Conservation (phyloP, 2,329 filamentous ascomycete species). For the Claviceps quebecensis region DNA sequence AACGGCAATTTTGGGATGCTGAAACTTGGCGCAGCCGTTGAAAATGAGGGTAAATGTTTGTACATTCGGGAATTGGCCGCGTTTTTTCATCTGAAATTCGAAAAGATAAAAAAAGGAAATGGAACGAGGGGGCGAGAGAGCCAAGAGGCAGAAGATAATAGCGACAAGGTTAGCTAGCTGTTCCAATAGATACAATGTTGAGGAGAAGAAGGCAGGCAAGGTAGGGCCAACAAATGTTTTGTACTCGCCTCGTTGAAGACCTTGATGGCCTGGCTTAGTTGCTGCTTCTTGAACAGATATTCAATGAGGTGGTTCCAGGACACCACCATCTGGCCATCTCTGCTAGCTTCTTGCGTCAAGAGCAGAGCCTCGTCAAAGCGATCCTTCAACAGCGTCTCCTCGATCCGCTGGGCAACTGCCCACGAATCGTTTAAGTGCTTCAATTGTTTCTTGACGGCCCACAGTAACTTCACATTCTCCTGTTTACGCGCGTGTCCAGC, state of each 20-base stretch:
- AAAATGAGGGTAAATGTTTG: conserved; percentile 79
- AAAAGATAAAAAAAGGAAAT: neutral
- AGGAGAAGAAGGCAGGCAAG: neutral
- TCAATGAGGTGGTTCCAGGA: conserved; percentile 82
- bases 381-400: conserved; percentile 41
- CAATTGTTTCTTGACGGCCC: conserved; percentile 40
- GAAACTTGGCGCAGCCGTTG: conserved; percentile 51
- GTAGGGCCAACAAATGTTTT: neutral
- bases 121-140: neutral
- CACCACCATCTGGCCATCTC: conserved; percentile 49
- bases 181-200: neutral
- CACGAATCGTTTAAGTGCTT: conserved; percentile 54
- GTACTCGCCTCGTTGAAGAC: conserved; percentile 69
- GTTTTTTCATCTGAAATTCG: conserved; percentile 80
- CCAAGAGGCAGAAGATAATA: too few species aligned
- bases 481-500: conserved; percentile 8
- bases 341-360: conserved; percentile 56
- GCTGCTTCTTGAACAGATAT: conserved; percentile 48
- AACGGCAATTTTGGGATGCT: conserved; percentile 45
- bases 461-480: conserved; percentile 17
- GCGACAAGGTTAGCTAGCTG: neutral
- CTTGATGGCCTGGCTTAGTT: conserved; percentile 53
- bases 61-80: conserved; percentile 63
- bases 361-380: conserved; percentile 53
- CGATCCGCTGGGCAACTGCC: conserved; percentile 56